Conservation (phyloP, 441 rosid species). For the Erodium chrysanthum region DNA sequence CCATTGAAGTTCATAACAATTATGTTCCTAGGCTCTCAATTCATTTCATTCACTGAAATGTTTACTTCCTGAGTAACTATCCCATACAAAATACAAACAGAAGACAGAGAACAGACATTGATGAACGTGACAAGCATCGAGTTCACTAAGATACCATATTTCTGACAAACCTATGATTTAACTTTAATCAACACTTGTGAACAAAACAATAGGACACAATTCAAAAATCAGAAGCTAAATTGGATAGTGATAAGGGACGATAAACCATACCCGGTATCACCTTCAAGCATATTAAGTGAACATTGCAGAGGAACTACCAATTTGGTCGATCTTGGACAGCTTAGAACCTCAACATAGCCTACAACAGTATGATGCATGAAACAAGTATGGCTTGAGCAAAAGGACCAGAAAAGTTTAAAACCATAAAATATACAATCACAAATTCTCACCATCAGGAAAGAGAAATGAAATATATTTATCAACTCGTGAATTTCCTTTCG, state of each 20-base stretch:
- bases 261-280: conserved; percentile 70
- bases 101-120: background rate
- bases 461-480: conserved; percentile 64
- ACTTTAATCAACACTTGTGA: background rate
- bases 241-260: background rate
- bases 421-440: conserved; percentile 6
- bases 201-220: background rate
- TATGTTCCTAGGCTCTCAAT: too few relatives aligned
- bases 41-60: too few relatives aligned
- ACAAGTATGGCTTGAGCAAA: background rate
- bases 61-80: too few relatives aligned
- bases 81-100: background rate
- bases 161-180: too few relatives aligned
- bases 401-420: background rate
- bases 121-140: background rate
- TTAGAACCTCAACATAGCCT: conserved; percentile 37
- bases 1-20: too few relatives aligned
- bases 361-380: background rate
- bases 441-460: conserved; percentile 48
- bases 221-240: background rate
- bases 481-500: conserved; percentile 41
- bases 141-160: too few relatives aligned
- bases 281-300: conserved; percentile 88
- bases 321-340: conserved; percentile 38
- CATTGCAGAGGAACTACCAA: conserved; percentile 53